phyloP scores from a whole-genome alignment of 2,329 filamentous ascomycete species.

The Aspergillus quadrilineatus region DNA sequence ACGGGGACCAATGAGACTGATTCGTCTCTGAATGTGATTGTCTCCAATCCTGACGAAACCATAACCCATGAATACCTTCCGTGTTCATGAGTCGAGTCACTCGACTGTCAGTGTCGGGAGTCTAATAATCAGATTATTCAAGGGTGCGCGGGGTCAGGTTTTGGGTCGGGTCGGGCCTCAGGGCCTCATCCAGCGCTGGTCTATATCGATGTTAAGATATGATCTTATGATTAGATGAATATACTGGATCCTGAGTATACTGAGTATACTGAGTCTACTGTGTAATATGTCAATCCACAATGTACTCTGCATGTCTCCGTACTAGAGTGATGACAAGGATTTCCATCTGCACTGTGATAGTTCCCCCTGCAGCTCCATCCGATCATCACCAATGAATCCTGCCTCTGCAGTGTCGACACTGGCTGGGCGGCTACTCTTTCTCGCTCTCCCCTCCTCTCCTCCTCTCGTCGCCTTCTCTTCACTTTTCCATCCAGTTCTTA shows the following conservation, averaged over 20 bases:
- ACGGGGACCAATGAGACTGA: neutral
- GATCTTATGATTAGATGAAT: neutral
- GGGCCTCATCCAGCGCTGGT: neutral
- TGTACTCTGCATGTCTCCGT: neutral
- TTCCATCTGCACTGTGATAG: constrained; percentile 20
- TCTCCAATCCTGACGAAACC: neutral
- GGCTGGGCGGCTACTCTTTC: constrained; percentile 6
- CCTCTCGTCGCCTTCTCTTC: neutral
- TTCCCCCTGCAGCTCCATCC: constrained; percentile 22
- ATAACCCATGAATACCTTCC: no score
- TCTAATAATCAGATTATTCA: constrained; percentile 6
- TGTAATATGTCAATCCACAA: neutral
- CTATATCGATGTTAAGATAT: neutral
- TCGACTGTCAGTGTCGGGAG: no score
- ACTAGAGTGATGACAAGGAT: constrained; percentile 1
- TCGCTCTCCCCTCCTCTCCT: neutral
- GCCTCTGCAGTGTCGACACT: constrained; percentile 5
- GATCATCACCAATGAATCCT: constrained; percentile 9
- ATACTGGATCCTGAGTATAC: neutral
- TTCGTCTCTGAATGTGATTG: neutral
- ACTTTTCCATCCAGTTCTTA: constrained; percentile 3
- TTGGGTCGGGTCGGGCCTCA: constrained; percentile 10
- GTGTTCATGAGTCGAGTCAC: no score
- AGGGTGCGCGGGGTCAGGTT: no score
- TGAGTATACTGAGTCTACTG: no score